Evolutionary conservation across 1,139 yeast species (phyloP).

Genomic region (Geotrichum citri-aurantii): DNA sequence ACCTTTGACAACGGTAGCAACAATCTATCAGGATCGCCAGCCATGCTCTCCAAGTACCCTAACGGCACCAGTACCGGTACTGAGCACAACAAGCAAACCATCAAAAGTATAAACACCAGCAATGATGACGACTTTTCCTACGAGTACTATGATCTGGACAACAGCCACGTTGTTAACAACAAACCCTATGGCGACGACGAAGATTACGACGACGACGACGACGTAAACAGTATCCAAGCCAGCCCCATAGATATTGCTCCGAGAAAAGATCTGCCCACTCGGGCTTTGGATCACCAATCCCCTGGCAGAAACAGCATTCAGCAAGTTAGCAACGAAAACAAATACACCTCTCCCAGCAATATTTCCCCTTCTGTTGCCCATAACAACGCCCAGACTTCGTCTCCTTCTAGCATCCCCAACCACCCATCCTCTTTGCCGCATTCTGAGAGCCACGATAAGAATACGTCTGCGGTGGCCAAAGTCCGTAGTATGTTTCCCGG

Average conservation of each 20-base stretch:
- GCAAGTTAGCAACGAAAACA: not conserved
- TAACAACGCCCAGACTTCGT: not conserved
- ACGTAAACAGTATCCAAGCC: conserved; percentile 13
- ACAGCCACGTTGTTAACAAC: not conserved
- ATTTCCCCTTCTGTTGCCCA: not conserved
- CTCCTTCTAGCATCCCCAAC: not conserved
- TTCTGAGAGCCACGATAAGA: conserved; percentile 4
- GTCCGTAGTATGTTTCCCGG: conserved; percentile 19
- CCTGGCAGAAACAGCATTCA: conserved; percentile 2
- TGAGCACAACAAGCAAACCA: not conserved
- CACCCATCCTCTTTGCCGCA: conserved; percentile 6
- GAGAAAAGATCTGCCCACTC: not conserved
- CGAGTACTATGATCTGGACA: conserved; percentile 13
- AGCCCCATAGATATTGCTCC: conserved; percentile 16
- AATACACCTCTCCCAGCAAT: not conserved
- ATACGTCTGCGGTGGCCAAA: conserved; percentile 12
- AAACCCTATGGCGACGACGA: conserved; percentile 3
- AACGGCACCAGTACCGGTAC: not conserved
- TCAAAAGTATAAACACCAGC: not conserved
- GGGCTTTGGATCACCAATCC: not conserved
- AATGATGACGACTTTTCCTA: conserved; percentile 1
- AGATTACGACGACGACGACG: conserved; percentile 13
- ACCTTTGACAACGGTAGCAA: conserved; percentile 6
- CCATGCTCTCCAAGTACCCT: not conserved
- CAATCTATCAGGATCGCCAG: conserved; percentile 1